Evolutionary conservation across 2,329 filamentous ascomycete genomes (phyloP).

Genomic region (Tolypocladium tropicale): DNA sequence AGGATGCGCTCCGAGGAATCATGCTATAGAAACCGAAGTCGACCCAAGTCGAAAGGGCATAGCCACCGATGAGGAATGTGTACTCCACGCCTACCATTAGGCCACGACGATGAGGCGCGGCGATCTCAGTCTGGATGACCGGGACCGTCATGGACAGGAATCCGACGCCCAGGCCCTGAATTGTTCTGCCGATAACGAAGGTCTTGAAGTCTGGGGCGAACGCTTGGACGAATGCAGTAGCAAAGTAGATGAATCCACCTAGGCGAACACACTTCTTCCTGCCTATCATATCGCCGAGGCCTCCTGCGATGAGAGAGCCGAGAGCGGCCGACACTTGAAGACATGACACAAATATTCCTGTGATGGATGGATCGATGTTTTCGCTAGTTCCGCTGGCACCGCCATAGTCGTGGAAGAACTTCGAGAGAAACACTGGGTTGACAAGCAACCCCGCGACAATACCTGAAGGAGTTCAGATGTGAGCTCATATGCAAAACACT

Average conservation of each 20-base stretch:
- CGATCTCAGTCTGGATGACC: slow-evolving; percentile 9
- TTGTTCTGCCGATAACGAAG: slow-evolving; percentile 4
- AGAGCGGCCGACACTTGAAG: slow-evolving; percentile 7
- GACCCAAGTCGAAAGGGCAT: slow-evolving; percentile 7
- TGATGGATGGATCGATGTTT: slow-evolving; percentile 6
- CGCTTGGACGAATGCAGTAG: slow-evolving; percentile 7
- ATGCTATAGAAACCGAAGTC: slow-evolving; percentile 7
- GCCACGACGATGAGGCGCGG: slow-evolving; percentile 7
- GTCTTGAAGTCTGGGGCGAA: slow-evolving; percentile 6
- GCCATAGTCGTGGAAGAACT: slow-evolving; percentile 7
- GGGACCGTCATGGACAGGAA: slow-evolving; percentile 9
- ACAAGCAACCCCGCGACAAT: slow-evolving; percentile 7
- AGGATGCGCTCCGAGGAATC: slow-evolving; percentile 4
- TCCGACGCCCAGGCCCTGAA: slow-evolving; percentile 7
- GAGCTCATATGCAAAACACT: not conserved
- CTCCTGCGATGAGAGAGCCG: slow-evolving; percentile 4
- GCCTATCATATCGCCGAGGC: slow-evolving; percentile 6
- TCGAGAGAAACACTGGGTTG: slow-evolving; percentile 7
- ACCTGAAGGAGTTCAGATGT: not conserved
- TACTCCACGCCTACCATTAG: slow-evolving; percentile 9
- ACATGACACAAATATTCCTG: slow-evolving; percentile 6
- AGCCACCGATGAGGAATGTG: slow-evolving; percentile 8
- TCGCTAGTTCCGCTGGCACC: slow-evolving; percentile 3
- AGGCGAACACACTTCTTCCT: slow-evolving; percentile 7
- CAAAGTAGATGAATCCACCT: slow-evolving; percentile 7